phyloP scores from a whole-genome alignment of 176 grass and related monocot species.

The Aegilops bicornis region DNA sequence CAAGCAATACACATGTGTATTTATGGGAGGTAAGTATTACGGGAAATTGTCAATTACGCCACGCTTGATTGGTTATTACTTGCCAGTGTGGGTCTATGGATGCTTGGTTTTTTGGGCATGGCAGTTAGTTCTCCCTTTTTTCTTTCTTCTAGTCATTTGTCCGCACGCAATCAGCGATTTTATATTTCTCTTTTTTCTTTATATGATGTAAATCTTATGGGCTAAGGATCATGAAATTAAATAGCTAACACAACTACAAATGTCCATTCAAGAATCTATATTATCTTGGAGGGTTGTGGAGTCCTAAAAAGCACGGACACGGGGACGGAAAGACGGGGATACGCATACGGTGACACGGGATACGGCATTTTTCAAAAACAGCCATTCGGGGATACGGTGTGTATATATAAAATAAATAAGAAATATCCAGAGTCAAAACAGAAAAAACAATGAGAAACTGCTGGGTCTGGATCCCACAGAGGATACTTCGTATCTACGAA shows the following conservation, averaged over 20 bases:
- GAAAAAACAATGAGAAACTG: too few species aligned
- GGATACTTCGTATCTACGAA: too few species aligned
- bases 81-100: conserved; percentile 15
- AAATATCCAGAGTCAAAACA: too few species aligned
- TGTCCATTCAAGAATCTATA: background rate
- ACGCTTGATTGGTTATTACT: background rate
- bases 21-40: conserved; percentile 47
- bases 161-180: conserved; percentile 4
- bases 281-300: background rate
- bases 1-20: conserved; percentile 58
- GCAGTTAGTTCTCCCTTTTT: conserved; percentile 22
- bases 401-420: too few species aligned
- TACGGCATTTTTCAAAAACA: too few species aligned
- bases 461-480: too few species aligned
- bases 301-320: too few species aligned
- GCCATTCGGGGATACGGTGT: too few species aligned
- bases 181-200: background rate
- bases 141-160: background rate
- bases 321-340: too few species aligned
- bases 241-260: conserved; percentile 3
- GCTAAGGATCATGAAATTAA: conserved; percentile 25
- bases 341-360: too few species aligned
- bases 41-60: background rate
- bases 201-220: background rate
- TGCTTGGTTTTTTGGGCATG: conserved; percentile 43